These are phyloP conservation scores for Pichia sp. DNA, from an alignment of 1,139 yeast species.

Conservation along the genomic window DNA sequence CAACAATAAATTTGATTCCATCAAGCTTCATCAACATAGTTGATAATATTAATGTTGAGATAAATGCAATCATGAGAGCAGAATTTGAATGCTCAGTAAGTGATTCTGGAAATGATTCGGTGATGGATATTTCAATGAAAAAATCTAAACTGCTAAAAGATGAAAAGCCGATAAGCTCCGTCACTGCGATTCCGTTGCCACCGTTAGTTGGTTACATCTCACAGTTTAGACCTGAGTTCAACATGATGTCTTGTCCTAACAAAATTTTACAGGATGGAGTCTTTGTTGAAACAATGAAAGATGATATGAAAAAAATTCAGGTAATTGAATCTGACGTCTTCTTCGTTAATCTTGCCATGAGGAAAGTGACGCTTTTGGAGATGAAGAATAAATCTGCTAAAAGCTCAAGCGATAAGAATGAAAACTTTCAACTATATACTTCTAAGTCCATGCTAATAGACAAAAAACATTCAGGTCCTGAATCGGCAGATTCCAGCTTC, in stretches of 20 bases:
- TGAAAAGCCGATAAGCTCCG: constrained; percentile 3
- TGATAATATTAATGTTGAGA: constrained; percentile 9
- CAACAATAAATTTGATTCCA: constrained; percentile 8
- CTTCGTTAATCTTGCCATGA: constrained; percentile 26
- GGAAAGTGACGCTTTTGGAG: constrained; percentile 25
- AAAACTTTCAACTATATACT: constrained; percentile 2
- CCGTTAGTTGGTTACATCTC: constrained; percentile 49
- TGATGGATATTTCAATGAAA: constrained; percentile 7
- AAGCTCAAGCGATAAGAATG: background rate
- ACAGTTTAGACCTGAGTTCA: constrained; percentile 50
- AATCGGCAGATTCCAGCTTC: background rate
- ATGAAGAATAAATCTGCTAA: constrained; percentile 4
- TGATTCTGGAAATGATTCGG: constrained; percentile 6
- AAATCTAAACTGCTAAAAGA: background rate
- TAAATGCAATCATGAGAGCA: constrained; percentile 14
- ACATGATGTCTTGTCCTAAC: constrained; percentile 45
- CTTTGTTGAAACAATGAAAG: constrained; percentile 24
- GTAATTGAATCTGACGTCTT: constrained; percentile 15
- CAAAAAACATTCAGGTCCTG: background rate
- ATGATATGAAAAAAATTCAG: constrained; percentile 20
- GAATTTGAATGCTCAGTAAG: constrained; percentile 4
- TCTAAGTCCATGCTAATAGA: background rate
- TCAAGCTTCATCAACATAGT: constrained; percentile 2
- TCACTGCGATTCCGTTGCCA: constrained; percentile 27
- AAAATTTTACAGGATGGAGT: constrained; percentile 19